phyloP scores from a whole-genome alignment of 768 basidiomycete genomes.

The Cystobasidiopsis lactophilus region DNA sequence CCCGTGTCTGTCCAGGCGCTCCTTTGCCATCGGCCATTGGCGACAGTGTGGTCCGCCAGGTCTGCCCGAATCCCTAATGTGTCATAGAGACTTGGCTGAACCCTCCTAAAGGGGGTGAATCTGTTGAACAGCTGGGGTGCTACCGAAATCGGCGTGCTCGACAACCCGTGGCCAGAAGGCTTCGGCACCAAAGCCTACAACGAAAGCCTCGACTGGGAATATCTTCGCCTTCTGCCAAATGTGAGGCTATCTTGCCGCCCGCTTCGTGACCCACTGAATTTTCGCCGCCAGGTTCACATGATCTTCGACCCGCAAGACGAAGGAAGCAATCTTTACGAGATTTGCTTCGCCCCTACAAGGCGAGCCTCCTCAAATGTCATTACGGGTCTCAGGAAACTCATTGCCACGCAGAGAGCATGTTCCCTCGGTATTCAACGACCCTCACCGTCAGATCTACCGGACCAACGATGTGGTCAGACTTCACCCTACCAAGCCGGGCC shows the following conservation, averaged over 20 bases:
- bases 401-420: background rate
- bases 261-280: background rate
- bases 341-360: constrained; percentile 2
- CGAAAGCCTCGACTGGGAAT: constrained; percentile 2
- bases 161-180: constrained; percentile 1
- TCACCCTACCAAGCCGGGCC: constrained; percentile 23
- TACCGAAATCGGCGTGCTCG: background rate
- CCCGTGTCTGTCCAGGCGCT: background rate
- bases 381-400: background rate
- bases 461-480: constrained; percentile 24
- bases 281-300: background rate
- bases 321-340: background rate
- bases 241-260: background rate
- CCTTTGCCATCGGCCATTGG: background rate
- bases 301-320: constrained; percentile 3
- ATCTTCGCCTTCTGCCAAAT: background rate
- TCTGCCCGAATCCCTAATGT: background rate
- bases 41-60: background rate
- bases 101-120: background rate
- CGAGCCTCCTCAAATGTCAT: background rate
- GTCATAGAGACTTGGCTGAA: background rate
- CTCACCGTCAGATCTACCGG: background rate
- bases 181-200: background rate
- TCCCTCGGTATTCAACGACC: constrained; percentile 3
- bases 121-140: background rate